These are phyloP conservation scores for Apiospora kogelbergensis DNA, from an alignment of 2,329 filamentous ascomycete genomes.

Conservation along the genomic window DNA sequence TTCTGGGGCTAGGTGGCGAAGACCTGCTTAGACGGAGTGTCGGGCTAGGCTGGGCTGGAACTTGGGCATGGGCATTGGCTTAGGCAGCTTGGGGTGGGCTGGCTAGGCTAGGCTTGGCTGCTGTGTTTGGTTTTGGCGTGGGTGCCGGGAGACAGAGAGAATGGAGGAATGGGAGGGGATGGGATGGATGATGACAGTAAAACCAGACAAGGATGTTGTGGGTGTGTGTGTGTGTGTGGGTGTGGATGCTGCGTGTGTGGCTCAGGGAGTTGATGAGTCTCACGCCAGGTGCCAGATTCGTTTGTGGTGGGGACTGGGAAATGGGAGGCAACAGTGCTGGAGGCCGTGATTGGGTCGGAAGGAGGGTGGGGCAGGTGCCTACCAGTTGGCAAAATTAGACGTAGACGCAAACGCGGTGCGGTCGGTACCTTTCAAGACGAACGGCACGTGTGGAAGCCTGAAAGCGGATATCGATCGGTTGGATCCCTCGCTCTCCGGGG, in stretches of 20 bases:
- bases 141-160: neutral
- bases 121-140: neutral
- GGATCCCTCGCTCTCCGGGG: constrained; percentile 27
- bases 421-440: constrained; percentile 28
- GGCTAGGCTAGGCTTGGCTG: neutral
- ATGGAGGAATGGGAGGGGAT: neutral
- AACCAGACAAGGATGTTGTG: neutral
- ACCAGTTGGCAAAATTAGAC: constrained; percentile 24
- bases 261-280: neutral
- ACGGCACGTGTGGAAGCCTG: constrained; percentile 30
- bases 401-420: neutral
- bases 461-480: constrained; percentile 23
- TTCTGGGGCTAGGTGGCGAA: constrained; percentile 36
- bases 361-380: constrained; percentile 24
- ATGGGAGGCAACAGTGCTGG: constrained; percentile 4
- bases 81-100: neutral
- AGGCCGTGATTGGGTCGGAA: neutral
- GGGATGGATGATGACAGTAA: neutral
- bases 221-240: neutral
- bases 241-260: neutral
- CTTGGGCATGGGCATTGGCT: neutral
- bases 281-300: constrained; percentile 8
- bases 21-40: constrained; percentile 17
- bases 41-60: constrained; percentile 20
- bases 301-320: constrained; percentile 2